Conservation (phyloP, 208 protist genomes). For the Leishmania martiniquensis region DNA sequence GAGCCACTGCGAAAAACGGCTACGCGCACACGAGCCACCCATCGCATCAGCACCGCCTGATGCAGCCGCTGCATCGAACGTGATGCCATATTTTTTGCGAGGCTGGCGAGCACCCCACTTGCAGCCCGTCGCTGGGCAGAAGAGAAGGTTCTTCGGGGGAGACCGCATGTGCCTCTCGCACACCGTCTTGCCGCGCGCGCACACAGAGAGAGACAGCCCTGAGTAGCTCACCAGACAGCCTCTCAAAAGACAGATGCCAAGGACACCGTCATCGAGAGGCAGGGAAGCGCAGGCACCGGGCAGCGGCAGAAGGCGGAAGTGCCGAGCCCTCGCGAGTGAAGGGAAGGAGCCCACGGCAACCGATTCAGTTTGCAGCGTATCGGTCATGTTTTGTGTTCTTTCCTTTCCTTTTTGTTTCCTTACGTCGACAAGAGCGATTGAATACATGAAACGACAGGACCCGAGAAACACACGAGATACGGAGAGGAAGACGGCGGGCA, state of each 20-base stretch:
- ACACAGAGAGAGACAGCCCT: neutral
- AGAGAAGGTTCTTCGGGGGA: neutral
- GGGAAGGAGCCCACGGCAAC: neutral
- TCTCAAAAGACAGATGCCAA: neutral
- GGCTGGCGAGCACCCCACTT: neutral
- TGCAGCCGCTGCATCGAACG: neutral
- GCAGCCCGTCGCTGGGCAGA: neutral
- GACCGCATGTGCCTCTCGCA: neutral
- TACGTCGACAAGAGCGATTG: conserved; percentile 3
- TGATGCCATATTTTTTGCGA: neutral
- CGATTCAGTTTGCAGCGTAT: neutral
- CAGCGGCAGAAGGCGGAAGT: neutral
- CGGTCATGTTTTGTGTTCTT: neutral
- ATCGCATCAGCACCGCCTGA: neutral
- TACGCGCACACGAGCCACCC: neutral
- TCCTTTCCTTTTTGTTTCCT: conserved; percentile 5
- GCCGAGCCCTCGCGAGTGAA: neutral
- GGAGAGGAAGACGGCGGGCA: neutral
- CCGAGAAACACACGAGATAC: conserved; percentile 7
- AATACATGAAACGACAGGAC: conserved; percentile 13
- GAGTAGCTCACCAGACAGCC: neutral
- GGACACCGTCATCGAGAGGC: neutral
- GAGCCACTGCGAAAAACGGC: neutral
- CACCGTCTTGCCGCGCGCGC: neutral
- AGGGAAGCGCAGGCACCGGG: neutral